Evolutionary conservation across 495 filamentous ascomycete genomes (phyloP).

Genomic region (Penicillium tannophilum): DNA sequence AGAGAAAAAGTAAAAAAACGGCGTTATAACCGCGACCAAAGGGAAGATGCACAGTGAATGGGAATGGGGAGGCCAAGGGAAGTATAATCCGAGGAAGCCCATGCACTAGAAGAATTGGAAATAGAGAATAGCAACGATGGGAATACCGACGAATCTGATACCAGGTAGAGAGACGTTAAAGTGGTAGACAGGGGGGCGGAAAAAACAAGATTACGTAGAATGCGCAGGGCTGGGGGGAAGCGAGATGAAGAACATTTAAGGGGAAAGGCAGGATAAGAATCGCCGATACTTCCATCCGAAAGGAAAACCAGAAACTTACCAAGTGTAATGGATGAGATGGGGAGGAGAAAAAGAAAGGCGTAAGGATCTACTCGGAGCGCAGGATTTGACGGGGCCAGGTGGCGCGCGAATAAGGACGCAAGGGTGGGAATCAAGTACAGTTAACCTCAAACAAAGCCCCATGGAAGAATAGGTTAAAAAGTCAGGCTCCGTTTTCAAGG

Average conservation of each 20-base stretch:
- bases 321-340: neutral
- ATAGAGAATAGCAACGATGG: neutral
- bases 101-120: neutral
- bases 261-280: neutral
- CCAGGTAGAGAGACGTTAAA: neutral
- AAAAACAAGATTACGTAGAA: constrained; percentile 8
- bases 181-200: neutral
- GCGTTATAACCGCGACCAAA: neutral
- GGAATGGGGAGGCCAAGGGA: neutral
- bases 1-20: constrained; percentile 1
- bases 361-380: constrained; percentile 19
- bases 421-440: constrained; percentile 4
- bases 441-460: neutral
- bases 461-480: neutral
- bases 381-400: constrained; percentile 20
- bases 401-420: constrained; percentile 4
- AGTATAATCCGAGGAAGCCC: neutral
- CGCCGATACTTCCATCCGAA: neutral
- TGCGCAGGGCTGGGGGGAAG: neutral
- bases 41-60: constrained; percentile 1
- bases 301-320: constrained; percentile 8
- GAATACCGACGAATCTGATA: neutral
- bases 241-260: constrained; percentile 3
- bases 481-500: neutral
- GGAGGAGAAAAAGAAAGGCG: neutral